Evolutionary conservation across 306 rosid genomes (phyloP), one percentile per base, ranked within the genome.

Genomic region (Prunus padus): DNA sequence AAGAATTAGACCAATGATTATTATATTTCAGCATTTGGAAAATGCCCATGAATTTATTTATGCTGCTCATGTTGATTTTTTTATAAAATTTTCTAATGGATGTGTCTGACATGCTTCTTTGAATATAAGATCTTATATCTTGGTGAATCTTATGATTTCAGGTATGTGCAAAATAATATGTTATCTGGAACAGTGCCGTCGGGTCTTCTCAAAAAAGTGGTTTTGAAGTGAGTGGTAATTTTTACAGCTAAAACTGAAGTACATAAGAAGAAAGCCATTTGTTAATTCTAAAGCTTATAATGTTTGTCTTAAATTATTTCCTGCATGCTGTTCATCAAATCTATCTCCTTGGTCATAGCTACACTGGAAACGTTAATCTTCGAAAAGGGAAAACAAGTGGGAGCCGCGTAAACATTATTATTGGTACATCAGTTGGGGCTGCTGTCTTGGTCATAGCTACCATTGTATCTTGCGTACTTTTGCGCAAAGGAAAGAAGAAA

Each of bases 341-440:
- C 67, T 56, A 5, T 5, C 12, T 55, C 42, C n/a, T n/a, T n/a
- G n/a, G n/a, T 33, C 15, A 80, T 82, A 95, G 99, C 84, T 90
- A 86, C 82, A 61, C 92, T 55, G 92, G 97, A 82, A 95, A 95
- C 81, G 23, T 65, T 69, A 82, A 92, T 86, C 97, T 95, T 77
- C 93, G 66, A 12, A 86, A 66, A 86, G 91, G 84, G 76, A 80
- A 80, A 67, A 71, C 49, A 76, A 82, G 46, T 63, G 81, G 80
- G 74, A 87, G 86, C 84, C 91, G 52, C 40, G 33, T 71, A 50
- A 76, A 75, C 71, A 84, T 89, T 37, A 81, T 92, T 69, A 82
- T 92, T 67, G 97, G 93, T 77, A 81, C 96, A 80, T 77, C 95
- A 82, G 84, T 90, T 57, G 99, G 97, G 46, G 97, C 93, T 80